These are phyloP conservation scores for Pichia sp. DNA, from an alignment of 1,139 yeast genomes.

Conservation along the genomic window DNA sequence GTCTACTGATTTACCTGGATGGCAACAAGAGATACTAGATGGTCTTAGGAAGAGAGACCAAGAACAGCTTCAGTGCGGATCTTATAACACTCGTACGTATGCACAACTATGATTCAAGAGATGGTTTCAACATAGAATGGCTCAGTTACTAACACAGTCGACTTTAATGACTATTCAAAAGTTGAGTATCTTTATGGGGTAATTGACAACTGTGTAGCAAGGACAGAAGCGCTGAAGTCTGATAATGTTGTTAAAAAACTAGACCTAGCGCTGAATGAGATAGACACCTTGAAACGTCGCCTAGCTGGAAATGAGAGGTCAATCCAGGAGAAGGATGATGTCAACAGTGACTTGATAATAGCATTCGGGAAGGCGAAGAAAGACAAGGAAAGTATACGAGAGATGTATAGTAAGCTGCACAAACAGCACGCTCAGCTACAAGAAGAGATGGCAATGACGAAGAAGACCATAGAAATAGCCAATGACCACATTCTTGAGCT, in stretches of 20 bases:
- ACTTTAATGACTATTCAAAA: too few species aligned
- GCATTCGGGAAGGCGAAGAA: conserved; percentile 17
- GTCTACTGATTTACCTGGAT: too few species aligned
- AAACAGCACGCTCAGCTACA: conserved; percentile 30
- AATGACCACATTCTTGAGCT: conserved; percentile 67
- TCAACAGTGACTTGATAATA: conserved; percentile 13
- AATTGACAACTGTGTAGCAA: too few species aligned
- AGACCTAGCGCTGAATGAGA: conserved; percentile 11
- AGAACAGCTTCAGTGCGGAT: too few species aligned
- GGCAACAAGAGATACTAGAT: too few species aligned
- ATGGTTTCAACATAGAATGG: too few species aligned
- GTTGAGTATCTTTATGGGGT: too few species aligned
- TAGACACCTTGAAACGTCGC: not conserved
- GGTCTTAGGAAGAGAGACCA: too few species aligned
- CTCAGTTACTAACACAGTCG: too few species aligned
- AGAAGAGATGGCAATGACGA: conserved; percentile 47
- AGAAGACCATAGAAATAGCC: conserved; percentile 49
- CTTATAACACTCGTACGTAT: too few species aligned
- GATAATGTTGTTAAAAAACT: conserved; percentile 8
- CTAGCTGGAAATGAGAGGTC: too few species aligned
- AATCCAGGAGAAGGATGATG: conserved; percentile 11
- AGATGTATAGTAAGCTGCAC: conserved; percentile 26
- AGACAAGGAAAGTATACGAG: conserved; percentile 18
- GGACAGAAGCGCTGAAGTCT: conserved; percentile 4
- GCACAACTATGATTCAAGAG: too few species aligned